Percentiles rank a stretch among this genome's conserved stretches.
Conservation (phyloP, 805 yeast species). For the Pichia heedii region DNA sequence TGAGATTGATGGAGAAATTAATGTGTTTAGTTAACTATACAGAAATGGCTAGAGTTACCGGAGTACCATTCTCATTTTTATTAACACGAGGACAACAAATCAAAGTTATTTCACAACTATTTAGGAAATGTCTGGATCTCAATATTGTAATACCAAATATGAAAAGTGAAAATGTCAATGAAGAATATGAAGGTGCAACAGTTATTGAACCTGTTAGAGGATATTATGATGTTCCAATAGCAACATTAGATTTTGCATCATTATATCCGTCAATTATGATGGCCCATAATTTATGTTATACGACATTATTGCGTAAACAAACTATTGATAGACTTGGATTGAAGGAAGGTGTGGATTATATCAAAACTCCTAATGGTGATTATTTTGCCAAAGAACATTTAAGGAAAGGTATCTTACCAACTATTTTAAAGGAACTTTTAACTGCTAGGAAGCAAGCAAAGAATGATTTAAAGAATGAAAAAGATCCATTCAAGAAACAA, state of each 20-base stretch:
- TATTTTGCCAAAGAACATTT: constrained; percentile 63
- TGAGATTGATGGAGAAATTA: constrained; percentile 78
- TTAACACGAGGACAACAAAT: constrained; percentile 94
- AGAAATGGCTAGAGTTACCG: constrained; percentile 99
- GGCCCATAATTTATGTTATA: constrained; percentile 97
- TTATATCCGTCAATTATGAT: constrained; percentile 97
- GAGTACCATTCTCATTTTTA: constrained; percentile 90
- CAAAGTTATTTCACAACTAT: constrained; percentile 91
- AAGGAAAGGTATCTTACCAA: constrained; percentile 84
- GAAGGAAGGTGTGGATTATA: constrained; percentile 67
- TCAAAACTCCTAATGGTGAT: constrained; percentile 86
- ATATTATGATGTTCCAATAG: constrained; percentile 93
- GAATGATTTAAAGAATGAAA: constrained; percentile 80
- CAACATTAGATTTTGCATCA: constrained; percentile 95
- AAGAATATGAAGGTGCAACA: constrained; percentile 98
- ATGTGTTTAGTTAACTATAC: constrained; percentile 97
- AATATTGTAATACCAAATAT: constrained; percentile 88
- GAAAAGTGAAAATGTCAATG: constrained; percentile 70
- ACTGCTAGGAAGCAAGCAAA: constrained; percentile 92
- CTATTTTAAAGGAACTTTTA: constrained; percentile 79
- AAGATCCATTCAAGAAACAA: constrained; percentile 87
- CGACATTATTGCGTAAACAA: constrained; percentile 67
- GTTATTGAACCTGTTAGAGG: constrained; percentile 96
- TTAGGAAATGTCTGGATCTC: constrained; percentile 81
- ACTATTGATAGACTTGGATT: constrained; percentile 59